Evolutionary conservation across 192 early-diverging fungal genomes (phyloP), one percentile per base, ranked within the genome.

Genomic region (Pilobolus umbonatus): DNA sequence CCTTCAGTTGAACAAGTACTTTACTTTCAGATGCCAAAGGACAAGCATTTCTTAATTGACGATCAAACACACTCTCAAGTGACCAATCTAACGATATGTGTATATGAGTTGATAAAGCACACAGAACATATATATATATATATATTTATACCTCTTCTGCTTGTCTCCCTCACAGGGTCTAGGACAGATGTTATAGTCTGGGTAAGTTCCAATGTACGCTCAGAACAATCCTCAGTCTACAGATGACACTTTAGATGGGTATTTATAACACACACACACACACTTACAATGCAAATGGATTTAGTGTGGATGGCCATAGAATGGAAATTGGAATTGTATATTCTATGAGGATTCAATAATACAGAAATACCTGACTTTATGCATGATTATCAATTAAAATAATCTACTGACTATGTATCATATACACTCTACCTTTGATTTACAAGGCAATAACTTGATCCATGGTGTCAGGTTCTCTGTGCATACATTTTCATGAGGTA

Each of bases 401-500:
- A 25, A 2, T 48, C 29, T 5, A 9, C 19, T 9, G 32, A 0
- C 28, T 39, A 5, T 42, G 0, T 26, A 11, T 24, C 30, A 25
- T 5, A 49, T 9, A 31, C 11, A 3, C 48, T 28, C 29, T 60
- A 82, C 85, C 69, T 88, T 91, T 12, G 88, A 74, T 75, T 95
- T 88, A 65, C 97, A 99, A 3, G 97, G 97, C 34, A 99, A 65
- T 55, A 95, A 77, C 67, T 98, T 99, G 61, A 88, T 83, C 94
- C 94, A 99, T 8, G 95, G 94, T 7, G 97, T 96, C 69, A 99
- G 76, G 68, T 99, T 99, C 66, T 98, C 97, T 4, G 97, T 99
- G 60, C 97, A 99, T 8, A 94, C 92, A 62, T 85, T 87, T 63
- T 99, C 97, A 63, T 89, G 89, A 4, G 95, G 88, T 25, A 99